Base-by-base conservation (phyloP, 2,329 filamentous ascomycete species). In the Coniochaeta ligniaria region DNA sequence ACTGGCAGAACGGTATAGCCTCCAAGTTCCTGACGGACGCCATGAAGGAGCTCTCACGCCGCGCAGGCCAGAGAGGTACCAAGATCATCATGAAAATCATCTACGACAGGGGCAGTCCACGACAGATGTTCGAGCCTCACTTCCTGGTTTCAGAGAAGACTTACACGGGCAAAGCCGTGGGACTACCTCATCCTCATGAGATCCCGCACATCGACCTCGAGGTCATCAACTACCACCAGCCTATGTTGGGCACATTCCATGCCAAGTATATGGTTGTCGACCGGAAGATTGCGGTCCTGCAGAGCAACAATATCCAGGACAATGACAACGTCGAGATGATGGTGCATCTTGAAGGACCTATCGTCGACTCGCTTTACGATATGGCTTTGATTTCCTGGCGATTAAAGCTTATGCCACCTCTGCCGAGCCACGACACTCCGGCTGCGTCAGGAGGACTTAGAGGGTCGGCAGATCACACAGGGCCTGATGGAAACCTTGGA, bases 311-410 rank as follows among this genome's bases (percentile, higher is more conserved):
- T 67, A 89, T 93, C 57, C 80, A 86, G 71, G 86, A 91, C 64
- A 93, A 92, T 59, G 87, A 90, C 66, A 94, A 94, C 65, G 62
- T 92, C 60, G 90, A 94, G 72, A 92, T 94, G 90, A 86, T 91
- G 82, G 79, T 83, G 2, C 89, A 91, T 60, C 70, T 92, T 0
- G 89, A 93, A 73, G 90, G 90, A 0, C 84, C 88, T 0, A 89
- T 93, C 61, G 89, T 93, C 0, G 88, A 92, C 66, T 84, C 85
- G 1, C 73, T 93, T 26, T 92, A 91, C 69, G 90, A 94, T 64
- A 86, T 87, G 64, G 87, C 88, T 0, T 71, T 92, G 43, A 79
- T 92, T 8, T 88, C 86, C 0, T 94, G 90, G 90, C 78, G 87
- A 64, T 86, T 85, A 62, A 73, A 75, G 1, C 69, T 91, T 0